Conservation (phyloP, 2,329 filamentous ascomycete species). For the Aspergillus latus region DNA sequence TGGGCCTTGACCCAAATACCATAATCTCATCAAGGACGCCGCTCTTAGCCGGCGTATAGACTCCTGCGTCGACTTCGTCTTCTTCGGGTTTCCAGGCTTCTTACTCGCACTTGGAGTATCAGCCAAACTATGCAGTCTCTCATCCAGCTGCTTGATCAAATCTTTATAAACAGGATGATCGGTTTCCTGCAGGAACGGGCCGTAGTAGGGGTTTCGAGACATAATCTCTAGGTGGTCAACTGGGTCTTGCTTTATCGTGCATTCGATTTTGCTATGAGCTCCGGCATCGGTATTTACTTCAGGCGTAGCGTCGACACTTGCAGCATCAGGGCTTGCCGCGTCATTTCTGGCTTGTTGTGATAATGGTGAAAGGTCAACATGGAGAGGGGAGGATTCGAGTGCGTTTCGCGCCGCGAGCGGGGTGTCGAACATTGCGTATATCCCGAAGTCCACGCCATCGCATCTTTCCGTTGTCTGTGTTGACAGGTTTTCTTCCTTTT, state of each 20-base stretch:
- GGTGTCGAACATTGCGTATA: slow-evolving; percentile 39
- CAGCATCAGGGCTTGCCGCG: too few species aligned
- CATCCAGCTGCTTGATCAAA: slow-evolving; percentile 21
- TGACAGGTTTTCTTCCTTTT: not conserved
- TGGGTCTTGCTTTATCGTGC: slow-evolving; percentile 17
- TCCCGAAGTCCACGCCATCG: slow-evolving; percentile 11
- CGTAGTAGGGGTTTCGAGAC: slow-evolving; percentile 35
- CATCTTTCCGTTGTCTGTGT: not conserved
- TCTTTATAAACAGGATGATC: slow-evolving; percentile 29
- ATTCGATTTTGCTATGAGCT: not conserved
- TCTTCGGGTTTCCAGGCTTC: not conserved
- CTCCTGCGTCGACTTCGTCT: not conserved
- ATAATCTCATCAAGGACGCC: slow-evolving; percentile 25
- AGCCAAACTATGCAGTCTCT: slow-evolving; percentile 29
- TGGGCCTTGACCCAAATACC: not conserved
- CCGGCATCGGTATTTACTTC: not conserved
- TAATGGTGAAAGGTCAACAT: not conserved
- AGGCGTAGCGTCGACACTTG: too few species aligned
- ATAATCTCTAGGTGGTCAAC: slow-evolving; percentile 32
- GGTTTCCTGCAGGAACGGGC: slow-evolving; percentile 25
- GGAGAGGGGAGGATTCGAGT: slow-evolving; percentile 32
- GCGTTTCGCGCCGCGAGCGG: slow-evolving; percentile 35
- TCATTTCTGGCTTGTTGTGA: not conserved
- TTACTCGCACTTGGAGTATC: slow-evolving; percentile 35
- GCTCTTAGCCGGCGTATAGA: slow-evolving; percentile 28